Conservation (phyloP, 495 filamentous ascomycete genomes). For the Lasiosphaeris hirsuta region DNA sequence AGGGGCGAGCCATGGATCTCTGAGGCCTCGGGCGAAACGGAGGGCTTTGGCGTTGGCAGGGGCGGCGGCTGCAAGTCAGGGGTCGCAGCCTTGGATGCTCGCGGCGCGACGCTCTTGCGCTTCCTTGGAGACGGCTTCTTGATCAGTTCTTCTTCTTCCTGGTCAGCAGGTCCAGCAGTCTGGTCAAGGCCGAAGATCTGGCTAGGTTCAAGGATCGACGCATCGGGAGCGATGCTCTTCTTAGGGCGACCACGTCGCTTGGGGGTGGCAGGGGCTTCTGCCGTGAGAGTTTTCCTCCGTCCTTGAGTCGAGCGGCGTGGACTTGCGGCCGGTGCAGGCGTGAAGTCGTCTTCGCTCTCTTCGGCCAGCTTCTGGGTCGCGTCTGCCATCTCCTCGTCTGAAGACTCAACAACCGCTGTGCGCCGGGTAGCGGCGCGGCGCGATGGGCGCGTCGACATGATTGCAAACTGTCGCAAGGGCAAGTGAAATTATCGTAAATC, state of each 20-base stretch:
- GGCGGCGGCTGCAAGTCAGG: constrained; percentile 49
- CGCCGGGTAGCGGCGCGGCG: constrained; percentile 69
- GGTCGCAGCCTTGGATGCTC: constrained; percentile 40
- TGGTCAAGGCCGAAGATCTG: constrained; percentile 58
- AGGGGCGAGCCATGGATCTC: constrained; percentile 59
- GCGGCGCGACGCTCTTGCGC: constrained; percentile 64
- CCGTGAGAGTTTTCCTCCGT: constrained; percentile 55
- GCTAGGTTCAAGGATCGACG: constrained; percentile 51
- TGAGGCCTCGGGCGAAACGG: constrained; percentile 41
- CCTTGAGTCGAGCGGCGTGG: constrained; percentile 44
- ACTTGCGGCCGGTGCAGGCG: constrained; percentile 58
- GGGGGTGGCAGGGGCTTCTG: constrained; percentile 21
- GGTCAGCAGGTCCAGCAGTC: constrained; percentile 45
- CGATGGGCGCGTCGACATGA: constrained; percentile 70
- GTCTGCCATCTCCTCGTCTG: constrained; percentile 62
- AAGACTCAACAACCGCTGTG: constrained; percentile 70
- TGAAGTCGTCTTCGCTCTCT: constrained; percentile 75
- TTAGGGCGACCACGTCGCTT: constrained; percentile 33
- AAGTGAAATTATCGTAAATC: background rate
- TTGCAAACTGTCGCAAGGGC: background rate
- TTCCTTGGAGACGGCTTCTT: constrained; percentile 63
- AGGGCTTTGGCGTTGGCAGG: constrained; percentile 43
- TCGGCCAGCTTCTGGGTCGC: constrained; percentile 56
- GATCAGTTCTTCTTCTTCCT: constrained; percentile 38
- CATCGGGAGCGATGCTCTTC: constrained; percentile 29